A percentile compares a stretch with the other conserved stretches of the same genome.
These are phyloP conservation scores for Colletotrichum lindemuthianum DNA, from an alignment of 2,329 filamentous ascomycete genomes.

Conservation along the genomic window DNA sequence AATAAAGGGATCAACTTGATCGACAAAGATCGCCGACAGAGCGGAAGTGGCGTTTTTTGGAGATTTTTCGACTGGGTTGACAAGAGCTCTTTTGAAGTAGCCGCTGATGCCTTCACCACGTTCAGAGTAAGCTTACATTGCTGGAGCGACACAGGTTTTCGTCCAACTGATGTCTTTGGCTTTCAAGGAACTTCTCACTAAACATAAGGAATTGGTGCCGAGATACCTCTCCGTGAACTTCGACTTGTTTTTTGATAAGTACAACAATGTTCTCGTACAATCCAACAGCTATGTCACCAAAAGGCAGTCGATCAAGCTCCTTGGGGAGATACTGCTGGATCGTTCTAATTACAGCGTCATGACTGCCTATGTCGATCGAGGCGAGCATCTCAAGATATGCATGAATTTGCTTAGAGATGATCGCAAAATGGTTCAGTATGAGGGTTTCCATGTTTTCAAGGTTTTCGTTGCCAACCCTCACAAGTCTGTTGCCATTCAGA, in stretches of 20 bases:
- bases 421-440: conserved; percentile 98
- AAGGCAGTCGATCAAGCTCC: conserved; percentile 94
- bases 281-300: conserved; percentile 98
- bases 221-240: conserved; percentile 91
- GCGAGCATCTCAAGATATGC: conserved; percentile 96
- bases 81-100: conserved; percentile 94
- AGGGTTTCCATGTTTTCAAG: conserved; percentile 99
- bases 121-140: conserved; percentile 75
- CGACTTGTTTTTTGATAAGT: conserved; percentile 89
- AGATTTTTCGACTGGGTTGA: conserved; percentile 98
- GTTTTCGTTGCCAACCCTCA: conserved; percentile 99
- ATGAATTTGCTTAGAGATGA: conserved; percentile 98
- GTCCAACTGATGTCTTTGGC: background rate
- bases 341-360: conserved; percentile 98
- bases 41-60: conserved; percentile 91
- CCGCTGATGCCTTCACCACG: conserved; percentile 96
- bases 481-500: conserved; percentile 95
- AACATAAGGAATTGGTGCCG: conserved; percentile 91
- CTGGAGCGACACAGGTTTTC: background rate
- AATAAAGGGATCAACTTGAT: conserved; percentile 82
- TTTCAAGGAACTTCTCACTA: conserved; percentile 85
- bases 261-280: conserved; percentile 88
- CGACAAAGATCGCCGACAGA: conserved; percentile 78
- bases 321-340: conserved; percentile 94
- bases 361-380: conserved; percentile 95